phyloP scores from a whole-genome alignment of 768 basidiomycete genomes.

The Hygrocybe coccinea region DNA sequence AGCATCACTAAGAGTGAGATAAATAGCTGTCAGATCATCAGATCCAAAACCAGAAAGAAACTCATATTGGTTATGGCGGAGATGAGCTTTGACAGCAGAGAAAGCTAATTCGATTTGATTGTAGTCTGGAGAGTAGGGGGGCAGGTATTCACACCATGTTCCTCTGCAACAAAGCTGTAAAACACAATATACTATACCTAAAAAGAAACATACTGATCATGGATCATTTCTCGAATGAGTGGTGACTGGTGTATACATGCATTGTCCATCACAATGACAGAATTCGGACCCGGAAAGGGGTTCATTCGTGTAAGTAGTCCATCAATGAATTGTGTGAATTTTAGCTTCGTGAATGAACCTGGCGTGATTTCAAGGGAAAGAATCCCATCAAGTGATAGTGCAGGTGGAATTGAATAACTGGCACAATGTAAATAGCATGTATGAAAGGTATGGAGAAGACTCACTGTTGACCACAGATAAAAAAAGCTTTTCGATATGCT shows the following conservation, averaged over 20 bases:
- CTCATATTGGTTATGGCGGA: slow-evolving; percentile 7
- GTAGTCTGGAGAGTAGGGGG: slow-evolving; percentile 10
- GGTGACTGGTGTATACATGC: slow-evolving; percentile 30
- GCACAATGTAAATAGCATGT: neutral
- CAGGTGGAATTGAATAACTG: slow-evolving; percentile 35
- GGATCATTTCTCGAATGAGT: slow-evolving; percentile 12
- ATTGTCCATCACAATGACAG: slow-evolving; percentile 35
- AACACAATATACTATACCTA: neutral
- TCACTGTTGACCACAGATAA: slow-evolving; percentile 24
- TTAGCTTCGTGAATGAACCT: slow-evolving; percentile 24
- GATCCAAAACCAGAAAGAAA: slow-evolving; percentile 6
- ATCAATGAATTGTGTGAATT: slow-evolving; percentile 31
- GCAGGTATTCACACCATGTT: slow-evolving; percentile 3
- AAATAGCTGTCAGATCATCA: slow-evolving; percentile 13
- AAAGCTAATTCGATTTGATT: slow-evolving; percentile 18
- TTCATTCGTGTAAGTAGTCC: slow-evolving; percentile 34
- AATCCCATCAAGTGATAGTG: slow-evolving; percentile 32
- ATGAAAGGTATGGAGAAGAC: slow-evolving; percentile 16
- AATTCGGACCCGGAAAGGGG: slow-evolving; percentile 31
- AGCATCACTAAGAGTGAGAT: slow-evolving; percentile 16
- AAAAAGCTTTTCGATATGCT: slow-evolving; percentile 22
- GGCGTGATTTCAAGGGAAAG: slow-evolving; percentile 25
- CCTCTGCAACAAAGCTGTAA: slow-evolving; percentile 6
- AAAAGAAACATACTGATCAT: slow-evolving; percentile 25
- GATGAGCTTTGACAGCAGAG: slow-evolving; percentile 23